phyloP scores from a whole-genome alignment of 139 green algal species.

The Chlamydomonas applanata region DNA sequence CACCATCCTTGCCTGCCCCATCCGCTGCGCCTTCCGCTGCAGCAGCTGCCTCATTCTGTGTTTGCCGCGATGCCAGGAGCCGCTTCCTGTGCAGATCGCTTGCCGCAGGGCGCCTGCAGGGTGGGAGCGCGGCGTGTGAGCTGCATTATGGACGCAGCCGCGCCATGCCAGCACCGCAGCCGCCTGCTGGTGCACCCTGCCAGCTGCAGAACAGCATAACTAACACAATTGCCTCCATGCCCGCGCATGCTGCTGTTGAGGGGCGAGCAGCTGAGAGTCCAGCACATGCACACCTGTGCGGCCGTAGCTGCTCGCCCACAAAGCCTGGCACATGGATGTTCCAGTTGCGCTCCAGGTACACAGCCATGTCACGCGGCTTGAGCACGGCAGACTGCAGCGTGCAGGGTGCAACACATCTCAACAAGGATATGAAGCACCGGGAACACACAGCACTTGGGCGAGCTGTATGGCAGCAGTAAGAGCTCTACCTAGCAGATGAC shows the following conservation, averaged over 20 bases:
- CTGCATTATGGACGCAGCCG: too few species aligned
- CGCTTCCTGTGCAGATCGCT: slow-evolving; percentile 29
- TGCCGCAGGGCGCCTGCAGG: neutral
- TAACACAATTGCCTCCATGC: too few species aligned
- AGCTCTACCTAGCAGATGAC: too few species aligned
- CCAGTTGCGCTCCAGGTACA: slow-evolving; percentile 46
- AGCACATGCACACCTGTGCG: slow-evolving; percentile 17
- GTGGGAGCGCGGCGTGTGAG: too few species aligned
- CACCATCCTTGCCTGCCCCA: neutral
- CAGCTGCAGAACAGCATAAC: too few species aligned
- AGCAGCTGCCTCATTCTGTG: slow-evolving; percentile 2
- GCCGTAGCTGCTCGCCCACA: slow-evolving; percentile 17
- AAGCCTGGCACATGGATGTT: slow-evolving; percentile 42
- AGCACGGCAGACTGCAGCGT: slow-evolving; percentile 17
- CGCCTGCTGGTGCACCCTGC: too few species aligned
- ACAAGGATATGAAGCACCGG: neutral
- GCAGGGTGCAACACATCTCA: neutral
- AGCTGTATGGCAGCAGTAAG: neutral
- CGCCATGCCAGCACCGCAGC: too few species aligned
- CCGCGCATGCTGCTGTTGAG: too few species aligned
- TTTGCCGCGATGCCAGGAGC: slow-evolving; percentile 16
- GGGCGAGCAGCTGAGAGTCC: too few species aligned
- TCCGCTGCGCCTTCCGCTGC: neutral
- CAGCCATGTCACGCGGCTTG: slow-evolving; percentile 35
- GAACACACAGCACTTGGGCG: too few species aligned